phyloP scores from a whole-genome alignment of 108 stramenopile genomes.

The Epipyxis sp. region DNA sequence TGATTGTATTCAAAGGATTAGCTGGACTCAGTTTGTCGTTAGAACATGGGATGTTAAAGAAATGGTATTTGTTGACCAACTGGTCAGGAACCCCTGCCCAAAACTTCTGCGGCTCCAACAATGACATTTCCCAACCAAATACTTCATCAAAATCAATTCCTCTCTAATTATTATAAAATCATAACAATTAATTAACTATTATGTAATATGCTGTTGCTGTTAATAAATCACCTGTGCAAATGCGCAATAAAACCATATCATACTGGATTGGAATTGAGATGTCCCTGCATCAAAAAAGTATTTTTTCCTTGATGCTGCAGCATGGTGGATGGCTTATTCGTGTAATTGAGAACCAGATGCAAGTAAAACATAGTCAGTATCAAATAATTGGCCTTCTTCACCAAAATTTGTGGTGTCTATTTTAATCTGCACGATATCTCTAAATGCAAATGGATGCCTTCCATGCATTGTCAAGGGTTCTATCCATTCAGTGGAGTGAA shows the following conservation, averaged over 20 bases:
- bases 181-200: no score
- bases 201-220: no score
- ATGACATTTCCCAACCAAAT: constrained; percentile 2
- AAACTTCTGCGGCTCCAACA: constrained; percentile 18
- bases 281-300: constrained; percentile 21
- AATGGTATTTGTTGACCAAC: not conserved
- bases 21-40: not conserved
- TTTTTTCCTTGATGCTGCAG: not conserved
- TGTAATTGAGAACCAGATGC: not conserved
- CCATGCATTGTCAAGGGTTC: constrained; percentile 19
- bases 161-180: no score
- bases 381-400: no score
- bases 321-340: not conserved
- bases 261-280: not conserved
- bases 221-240: not conserved
- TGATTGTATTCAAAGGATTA: not conserved
- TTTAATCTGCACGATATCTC: no score
- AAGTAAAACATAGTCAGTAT: not conserved
- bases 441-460: constrained; percentile 7
- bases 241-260: constrained; percentile 4
- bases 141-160: constrained; percentile 14
- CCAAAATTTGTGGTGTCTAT: no score
- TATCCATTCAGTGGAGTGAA: constrained; percentile 24
- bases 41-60: constrained; percentile 9
- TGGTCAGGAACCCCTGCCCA: not conserved